phyloP scores from a whole-genome alignment of 1,284 basidiomycete species.

The Tausonia pullulans region DNA sequence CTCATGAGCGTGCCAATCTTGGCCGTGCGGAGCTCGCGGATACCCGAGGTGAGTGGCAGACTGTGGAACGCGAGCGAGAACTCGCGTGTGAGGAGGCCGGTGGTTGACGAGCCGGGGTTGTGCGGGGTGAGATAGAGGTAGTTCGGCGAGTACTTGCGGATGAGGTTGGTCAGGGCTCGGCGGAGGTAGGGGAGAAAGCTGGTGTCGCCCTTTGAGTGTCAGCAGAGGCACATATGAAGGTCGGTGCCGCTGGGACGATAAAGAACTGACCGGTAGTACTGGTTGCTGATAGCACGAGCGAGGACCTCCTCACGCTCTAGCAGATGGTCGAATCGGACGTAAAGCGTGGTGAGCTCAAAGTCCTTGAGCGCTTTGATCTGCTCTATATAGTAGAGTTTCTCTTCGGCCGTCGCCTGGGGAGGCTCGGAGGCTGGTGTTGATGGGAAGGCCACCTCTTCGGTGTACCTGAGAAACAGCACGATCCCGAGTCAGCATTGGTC shows the following conservation, averaged over 20 bases:
- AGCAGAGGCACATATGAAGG: too few species aligned
- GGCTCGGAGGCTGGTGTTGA: constrained; percentile 48
- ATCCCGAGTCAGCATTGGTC: background rate
- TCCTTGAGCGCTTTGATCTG: constrained; percentile 89
- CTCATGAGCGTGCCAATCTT: constrained; percentile 86
- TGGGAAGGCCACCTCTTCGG: constrained; percentile 61
- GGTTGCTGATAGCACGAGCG: constrained; percentile 79
- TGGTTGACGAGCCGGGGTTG: constrained; percentile 42
- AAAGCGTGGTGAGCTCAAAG: constrained; percentile 86
- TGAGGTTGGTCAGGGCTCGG: constrained; percentile 77
- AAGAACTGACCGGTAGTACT: constrained; percentile 66
- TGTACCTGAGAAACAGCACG: constrained; percentile 48
- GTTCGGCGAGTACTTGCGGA: constrained; percentile 76
- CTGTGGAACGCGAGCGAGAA: constrained; percentile 95
- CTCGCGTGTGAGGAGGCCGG: constrained; percentile 81
- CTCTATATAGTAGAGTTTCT: constrained; percentile 51
- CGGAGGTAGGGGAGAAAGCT: constrained; percentile 67
- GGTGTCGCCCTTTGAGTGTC: background rate
- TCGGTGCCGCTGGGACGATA: too few species aligned
- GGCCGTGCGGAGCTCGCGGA: constrained; percentile 87
- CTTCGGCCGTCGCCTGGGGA: constrained; percentile 41
- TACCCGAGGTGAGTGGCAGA: constrained; percentile 85
- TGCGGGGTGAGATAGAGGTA: constrained; percentile 79
- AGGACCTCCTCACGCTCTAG: constrained; percentile 82
- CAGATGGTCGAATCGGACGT: constrained; percentile 88